Evolutionary conservation across 129 eudicot species (phyloP), one percentile per base, ranked within the genome.

Genomic region (Apium graveolens): DNA sequence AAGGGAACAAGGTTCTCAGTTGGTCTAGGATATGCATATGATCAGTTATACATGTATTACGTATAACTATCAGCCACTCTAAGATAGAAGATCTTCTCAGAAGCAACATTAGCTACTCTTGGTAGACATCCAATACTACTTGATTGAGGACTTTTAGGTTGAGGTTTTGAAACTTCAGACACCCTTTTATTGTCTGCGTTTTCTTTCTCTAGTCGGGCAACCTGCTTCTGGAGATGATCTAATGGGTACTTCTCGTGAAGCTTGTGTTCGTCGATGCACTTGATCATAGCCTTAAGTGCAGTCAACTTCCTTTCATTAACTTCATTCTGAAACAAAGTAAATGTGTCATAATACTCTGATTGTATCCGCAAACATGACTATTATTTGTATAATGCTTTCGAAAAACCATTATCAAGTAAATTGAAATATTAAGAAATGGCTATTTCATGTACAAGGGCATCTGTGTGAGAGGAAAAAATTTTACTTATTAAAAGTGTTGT

Each of bases 141-240:
- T 75, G 99, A 96, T 16, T 97, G 91, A 46, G 99, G 97, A 78
- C 97, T 83, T 78, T 96, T 92, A 81, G 97, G 79, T 86, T 90
- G 99, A 72, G 99, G 99, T 80, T 95, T 95, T 14, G 90, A 71
- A 42, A 90, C 93, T 90, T 96, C 99, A 10, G 93, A 86, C 31
- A 91, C 99, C 75, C 88, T 87, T 82, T 96, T 96, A 88, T 90
- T 96, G 83, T 92, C 99, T 55, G 97, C 97, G 83, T 96, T 96
- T 60, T 86, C 97, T 86, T 96, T 96, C 87, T 96, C 99, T 1
- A 92, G 90, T 71, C 87, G 84, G 76, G 78, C 78, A 27, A 96
- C 87, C 78, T 90, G 90, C 79, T 90, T 92, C 79, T 86, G 91
- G 73, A 96, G 97, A 24, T 95, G 86, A 74, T 89, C 99, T 76